A percentile compares a stretch with the other conserved stretches of the same genome.
Conservation (phyloP, 2,329 filamentous ascomycete species). For the Colletotrichum echinochloae region DNA sequence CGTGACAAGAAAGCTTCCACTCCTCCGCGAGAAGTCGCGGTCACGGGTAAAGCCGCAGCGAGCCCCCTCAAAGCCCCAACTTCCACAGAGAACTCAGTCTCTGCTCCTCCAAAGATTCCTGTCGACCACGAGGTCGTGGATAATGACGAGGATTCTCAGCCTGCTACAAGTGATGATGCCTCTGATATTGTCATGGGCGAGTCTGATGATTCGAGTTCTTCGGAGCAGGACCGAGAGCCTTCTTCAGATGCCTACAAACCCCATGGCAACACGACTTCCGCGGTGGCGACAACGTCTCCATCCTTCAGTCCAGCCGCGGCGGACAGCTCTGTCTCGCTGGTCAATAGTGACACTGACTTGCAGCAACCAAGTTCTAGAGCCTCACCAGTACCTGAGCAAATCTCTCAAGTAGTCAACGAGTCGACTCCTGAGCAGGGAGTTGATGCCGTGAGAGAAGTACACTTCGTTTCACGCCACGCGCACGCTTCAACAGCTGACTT, state of each 20-base stretch:
- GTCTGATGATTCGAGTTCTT: slow-evolving; percentile 25
- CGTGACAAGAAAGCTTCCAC: not conserved
- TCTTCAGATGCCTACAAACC: slow-evolving; percentile 68
- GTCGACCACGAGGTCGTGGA: not conserved
- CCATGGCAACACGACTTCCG: slow-evolving; percentile 55
- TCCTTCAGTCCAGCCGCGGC: slow-evolving; percentile 48
- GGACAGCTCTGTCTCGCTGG: slow-evolving; percentile 42
- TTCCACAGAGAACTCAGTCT: slow-evolving; percentile 11
- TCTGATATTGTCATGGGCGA: slow-evolving; percentile 42
- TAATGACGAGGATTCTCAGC: slow-evolving; percentile 20
- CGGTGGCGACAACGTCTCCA: slow-evolving; percentile 69
- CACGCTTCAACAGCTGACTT: slow-evolving; percentile 42
- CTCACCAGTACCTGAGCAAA: slow-evolving; percentile 40
- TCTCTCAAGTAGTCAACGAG: slow-evolving; percentile 40
- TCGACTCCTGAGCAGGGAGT: slow-evolving; percentile 45
- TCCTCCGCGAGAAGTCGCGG: slow-evolving; percentile 18
- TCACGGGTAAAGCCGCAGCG: slow-evolving; percentile 28
- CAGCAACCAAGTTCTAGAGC: slow-evolving; percentile 43
- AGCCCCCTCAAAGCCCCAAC: slow-evolving; percentile 9
- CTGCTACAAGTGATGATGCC: slow-evolving; percentile 23
- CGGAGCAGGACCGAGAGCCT: slow-evolving; percentile 40
- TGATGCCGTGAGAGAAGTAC: slow-evolving; percentile 57
- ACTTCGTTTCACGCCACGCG: slow-evolving; percentile 47
- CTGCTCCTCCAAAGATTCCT: slow-evolving; percentile 1
- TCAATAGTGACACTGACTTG: slow-evolving; percentile 47